Base-by-base conservation (phyloP, 1,284 basidiomycete genomes). In the Inonotus obliquus region DNA sequence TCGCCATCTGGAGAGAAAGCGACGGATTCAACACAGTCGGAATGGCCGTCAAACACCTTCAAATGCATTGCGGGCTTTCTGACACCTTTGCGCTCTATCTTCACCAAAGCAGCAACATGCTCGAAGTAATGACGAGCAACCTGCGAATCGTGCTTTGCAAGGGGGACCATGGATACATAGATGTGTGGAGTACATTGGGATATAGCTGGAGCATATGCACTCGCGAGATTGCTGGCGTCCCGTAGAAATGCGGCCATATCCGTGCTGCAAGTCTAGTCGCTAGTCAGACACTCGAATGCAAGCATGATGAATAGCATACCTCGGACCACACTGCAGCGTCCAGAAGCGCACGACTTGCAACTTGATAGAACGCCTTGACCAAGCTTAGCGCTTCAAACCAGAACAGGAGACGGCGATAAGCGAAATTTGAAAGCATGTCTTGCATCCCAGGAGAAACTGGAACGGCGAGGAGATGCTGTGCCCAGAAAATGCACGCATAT, bases 351-450 rank as follows among this genome's bases (percentile, higher is more conserved):
- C 37, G 19, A 21, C 41, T 32, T 0, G 58, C 66, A 10, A 32
- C 17, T 5, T n/a, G 19, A 7, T 44, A 14, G 19, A 65, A 41
- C 23, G 32, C 52, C 19, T 63, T 54, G 14, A 62, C 53, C 7
- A 72, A 41, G 54, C 70, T 71, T 4, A 72, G 59, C 2, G 67
- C 70, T 59, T 73, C 72, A 19, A 73, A 53, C 72, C 72, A 73
- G 60, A 61, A 69, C 0, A 71, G 62, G 7, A 70, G 62, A 27
- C 65, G 55, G 2, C 48, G 37, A 19, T 65, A 51, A 5, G 69
- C 21, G 54, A 68, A 71, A 10, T 60, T 37, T 11, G n/a, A 27
- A 1, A 60, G 29, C 14, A 21, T 27, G 11, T 54, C 27, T 10
- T n/a, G 11, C n/a, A 58, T 6, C 35, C n/a, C 29, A 17, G 2